Percentiles rank a stretch among this genome's conserved stretches.
Conservation (phyloP, 139 green algal species). For the Nannochloris sp. region DNA sequence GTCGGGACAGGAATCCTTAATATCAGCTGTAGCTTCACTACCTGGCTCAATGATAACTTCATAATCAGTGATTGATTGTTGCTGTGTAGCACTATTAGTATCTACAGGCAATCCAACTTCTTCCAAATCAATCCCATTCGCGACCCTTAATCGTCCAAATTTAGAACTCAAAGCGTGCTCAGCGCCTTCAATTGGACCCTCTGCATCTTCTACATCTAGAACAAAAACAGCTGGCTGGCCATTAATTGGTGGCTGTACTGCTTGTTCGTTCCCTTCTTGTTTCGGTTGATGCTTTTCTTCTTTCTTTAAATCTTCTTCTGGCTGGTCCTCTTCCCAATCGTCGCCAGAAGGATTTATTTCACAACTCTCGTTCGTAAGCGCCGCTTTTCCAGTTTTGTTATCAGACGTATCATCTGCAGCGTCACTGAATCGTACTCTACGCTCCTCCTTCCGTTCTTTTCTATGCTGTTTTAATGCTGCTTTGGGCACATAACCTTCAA, state of each 20-base stretch:
- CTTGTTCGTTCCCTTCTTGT: not conserved
- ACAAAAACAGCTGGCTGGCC: not conserved
- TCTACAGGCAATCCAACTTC: not conserved
- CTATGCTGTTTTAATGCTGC: not conserved
- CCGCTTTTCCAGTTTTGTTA: too few species aligned
- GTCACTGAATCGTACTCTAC: slow-evolving; percentile 13
- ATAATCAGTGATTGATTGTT: too few species aligned
- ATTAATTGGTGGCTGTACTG: too few species aligned
- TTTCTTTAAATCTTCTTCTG: not conserved
- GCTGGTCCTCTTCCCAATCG: not conserved
- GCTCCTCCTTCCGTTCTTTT: not conserved
- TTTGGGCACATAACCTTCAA: slow-evolving; percentile 29
- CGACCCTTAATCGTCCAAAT: slow-evolving; percentile 3
- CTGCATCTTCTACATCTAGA: slow-evolving; percentile 9
- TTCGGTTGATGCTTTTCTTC: not conserved
- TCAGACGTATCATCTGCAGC: not conserved
- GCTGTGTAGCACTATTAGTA: not conserved
- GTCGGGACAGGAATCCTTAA: not conserved
- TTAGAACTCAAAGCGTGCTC: not conserved
- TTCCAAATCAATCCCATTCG: not conserved
- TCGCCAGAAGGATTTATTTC: not conserved
- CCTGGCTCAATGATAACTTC: not conserved
- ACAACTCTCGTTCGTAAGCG: not conserved
- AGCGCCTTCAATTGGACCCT: not conserved
- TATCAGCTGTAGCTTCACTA: not conserved